These are phyloP conservation scores for Penicillium nucicola DNA, from an alignment of 495 filamentous ascomycete species.

Conservation along the genomic window DNA sequence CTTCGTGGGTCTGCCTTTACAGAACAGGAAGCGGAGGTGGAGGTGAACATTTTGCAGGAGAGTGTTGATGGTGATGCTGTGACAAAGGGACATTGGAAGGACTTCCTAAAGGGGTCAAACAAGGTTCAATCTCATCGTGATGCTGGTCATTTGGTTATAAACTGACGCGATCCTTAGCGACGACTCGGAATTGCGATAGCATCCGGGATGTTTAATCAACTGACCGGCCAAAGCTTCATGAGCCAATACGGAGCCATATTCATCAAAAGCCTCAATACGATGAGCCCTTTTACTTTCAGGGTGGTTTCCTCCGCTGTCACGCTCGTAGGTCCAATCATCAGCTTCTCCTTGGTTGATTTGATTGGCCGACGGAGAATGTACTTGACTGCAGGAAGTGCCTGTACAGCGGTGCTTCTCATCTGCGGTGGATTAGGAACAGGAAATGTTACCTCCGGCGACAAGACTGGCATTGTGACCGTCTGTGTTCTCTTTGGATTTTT, in stretches of 20 bases:
- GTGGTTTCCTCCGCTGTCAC: conserved; percentile 10
- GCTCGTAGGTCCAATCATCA: neutral
- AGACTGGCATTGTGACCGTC: conserved; percentile 1
- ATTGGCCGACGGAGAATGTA: conserved; percentile 4
- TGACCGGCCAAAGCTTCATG: conserved; percentile 20
- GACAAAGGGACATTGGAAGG: conserved; percentile 3
- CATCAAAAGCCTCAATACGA: conserved; percentile 10
- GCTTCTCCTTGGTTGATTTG: conserved; percentile 3
- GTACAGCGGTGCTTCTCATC: conserved; percentile 1
- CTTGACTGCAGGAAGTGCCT: conserved; percentile 1
- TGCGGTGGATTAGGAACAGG: conserved; percentile 6
- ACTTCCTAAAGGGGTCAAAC: conserved; percentile 6
- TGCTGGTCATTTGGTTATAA: neutral
- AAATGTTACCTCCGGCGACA: neutral
- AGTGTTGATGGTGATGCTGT: neutral
- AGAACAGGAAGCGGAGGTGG: neutral
- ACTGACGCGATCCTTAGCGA: neutral
- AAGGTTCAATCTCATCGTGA: neutral
- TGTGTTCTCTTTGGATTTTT: conserved; percentile 4
- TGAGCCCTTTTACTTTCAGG: conserved; percentile 18
- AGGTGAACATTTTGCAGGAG: conserved; percentile 1
- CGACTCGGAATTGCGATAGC: conserved; percentile 13
- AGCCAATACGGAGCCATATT: conserved; percentile 23
- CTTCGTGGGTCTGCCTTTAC: neutral
- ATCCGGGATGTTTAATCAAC: conserved; percentile 21